Evolutionary conservation across 108 stramenopile genomes (phyloP).

Genomic region (Cyclotella choctawhatcheeana): DNA sequence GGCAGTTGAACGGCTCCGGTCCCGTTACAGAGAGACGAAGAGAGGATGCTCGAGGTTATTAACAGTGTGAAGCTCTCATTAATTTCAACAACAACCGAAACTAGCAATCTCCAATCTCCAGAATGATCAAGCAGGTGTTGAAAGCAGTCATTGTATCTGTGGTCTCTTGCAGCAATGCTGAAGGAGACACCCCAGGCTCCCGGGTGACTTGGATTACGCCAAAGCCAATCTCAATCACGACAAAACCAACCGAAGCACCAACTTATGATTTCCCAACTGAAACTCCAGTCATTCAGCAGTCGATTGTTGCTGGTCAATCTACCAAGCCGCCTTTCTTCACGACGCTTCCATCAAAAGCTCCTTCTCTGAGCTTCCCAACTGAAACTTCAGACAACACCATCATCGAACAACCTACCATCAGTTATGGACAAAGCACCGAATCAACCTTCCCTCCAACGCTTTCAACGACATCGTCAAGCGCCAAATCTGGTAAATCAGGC

Average conservation of each 20-base stretch:
- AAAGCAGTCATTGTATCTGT: background rate
- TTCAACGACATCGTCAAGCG: background rate
- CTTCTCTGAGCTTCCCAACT: background rate
- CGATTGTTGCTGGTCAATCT: background rate
- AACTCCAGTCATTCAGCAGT: background rate
- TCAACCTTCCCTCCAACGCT: too few relatives aligned
- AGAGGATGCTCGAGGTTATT: too few relatives aligned
- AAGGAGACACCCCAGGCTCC: too few relatives aligned
- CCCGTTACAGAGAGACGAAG: too few relatives aligned
- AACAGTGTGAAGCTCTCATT: too few relatives aligned
- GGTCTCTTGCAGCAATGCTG: background rate
- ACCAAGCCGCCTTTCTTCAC: slow-evolving; percentile 12
- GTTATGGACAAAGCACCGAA: background rate
- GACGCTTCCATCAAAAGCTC: background rate
- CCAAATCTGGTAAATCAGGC: too few relatives aligned
- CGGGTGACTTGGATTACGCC: slow-evolving; percentile 5
- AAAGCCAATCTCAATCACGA: too few relatives aligned
- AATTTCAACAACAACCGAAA: too few relatives aligned
- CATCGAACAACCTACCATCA: background rate
- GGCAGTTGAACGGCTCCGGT: too few relatives aligned
- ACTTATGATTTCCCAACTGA: slow-evolving; percentile 13
- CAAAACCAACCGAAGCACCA: slow-evolving; percentile 8
- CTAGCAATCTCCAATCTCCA: too few relatives aligned
- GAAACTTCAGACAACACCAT: too few relatives aligned
- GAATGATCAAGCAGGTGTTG: background rate